phyloP scores from a whole-genome alignment of 139 green algal genomes.

The Coccomyxa sp. region DNA sequence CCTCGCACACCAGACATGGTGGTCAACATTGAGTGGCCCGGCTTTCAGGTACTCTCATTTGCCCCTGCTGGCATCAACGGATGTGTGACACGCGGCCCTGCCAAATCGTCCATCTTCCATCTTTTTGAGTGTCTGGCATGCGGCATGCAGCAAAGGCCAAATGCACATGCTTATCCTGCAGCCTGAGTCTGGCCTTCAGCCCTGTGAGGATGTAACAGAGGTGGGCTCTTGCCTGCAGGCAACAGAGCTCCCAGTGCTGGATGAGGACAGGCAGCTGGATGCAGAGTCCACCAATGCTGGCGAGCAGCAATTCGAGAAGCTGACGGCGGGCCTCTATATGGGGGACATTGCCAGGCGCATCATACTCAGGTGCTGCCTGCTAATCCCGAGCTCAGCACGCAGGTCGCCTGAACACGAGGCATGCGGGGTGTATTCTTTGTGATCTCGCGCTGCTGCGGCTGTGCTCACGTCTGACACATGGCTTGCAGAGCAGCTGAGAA shows the following conservation, averaged over 20 bases:
- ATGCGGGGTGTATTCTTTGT: neutral
- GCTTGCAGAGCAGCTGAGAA: slow-evolving; percentile 32
- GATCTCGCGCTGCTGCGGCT: too few species aligned
- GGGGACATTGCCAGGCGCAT: slow-evolving; percentile 78
- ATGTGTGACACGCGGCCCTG: too few species aligned
- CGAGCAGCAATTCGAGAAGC: slow-evolving; percentile 83
- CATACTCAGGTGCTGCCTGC: slow-evolving; percentile 38
- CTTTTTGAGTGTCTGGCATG: too few species aligned
- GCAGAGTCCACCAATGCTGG: slow-evolving; percentile 48
- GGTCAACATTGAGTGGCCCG: slow-evolving; percentile 84
- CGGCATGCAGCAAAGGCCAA: too few species aligned
- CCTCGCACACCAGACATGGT: slow-evolving; percentile 21
- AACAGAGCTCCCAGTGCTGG: slow-evolving; percentile 36
- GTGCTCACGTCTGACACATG: too few species aligned
- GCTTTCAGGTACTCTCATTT: slow-evolving; percentile 44
- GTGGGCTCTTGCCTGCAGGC: neutral
- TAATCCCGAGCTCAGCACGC: neutral
- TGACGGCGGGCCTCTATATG: slow-evolving; percentile 80
- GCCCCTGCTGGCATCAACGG: too few species aligned
- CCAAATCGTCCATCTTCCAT: too few species aligned
- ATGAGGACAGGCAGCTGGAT: slow-evolving; percentile 71
- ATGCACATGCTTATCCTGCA: too few species aligned
- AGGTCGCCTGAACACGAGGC: neutral
- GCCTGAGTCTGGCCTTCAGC: too few species aligned
- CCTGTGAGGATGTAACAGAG: too few species aligned